Evolutionary conservation across 2,329 filamentous ascomycete species (phyloP), one percentile per base, ranked within the genome.

Genomic region (Aspergillus sp.): DNA sequence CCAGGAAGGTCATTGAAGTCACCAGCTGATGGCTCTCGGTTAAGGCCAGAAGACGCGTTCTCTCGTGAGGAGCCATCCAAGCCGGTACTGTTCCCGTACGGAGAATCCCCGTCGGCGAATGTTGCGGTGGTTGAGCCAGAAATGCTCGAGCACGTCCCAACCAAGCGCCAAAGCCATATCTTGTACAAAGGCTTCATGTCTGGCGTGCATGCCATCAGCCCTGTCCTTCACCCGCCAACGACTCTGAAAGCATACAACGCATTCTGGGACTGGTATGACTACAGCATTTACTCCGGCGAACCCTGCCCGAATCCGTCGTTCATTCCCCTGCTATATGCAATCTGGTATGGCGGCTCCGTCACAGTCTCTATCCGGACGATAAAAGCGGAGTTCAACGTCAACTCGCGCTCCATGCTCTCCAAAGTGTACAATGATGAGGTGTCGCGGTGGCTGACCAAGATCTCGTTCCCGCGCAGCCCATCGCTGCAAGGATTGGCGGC

Each of bases 341-440:
- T 68, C 19, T 67, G 64, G 64, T 68, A 66, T 39, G 60, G 63
- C n/a, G 65, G 64, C 3, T 64, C 63, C 2, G 59, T 66, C 6
- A 64, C 61, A 1, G 48, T 66, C 3, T 67, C 64, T 1, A 48
- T 59, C 3, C 55, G 58, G 31, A 57, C 55, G 5, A 60, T 64
- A 24, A 57, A 58, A 34, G 50, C 58, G 1, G 61, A 64, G 26
- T 64, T 64, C 26, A 51, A 55, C 33, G 39, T 52, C 4, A 36
- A 47, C 2, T 56, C 53, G 8, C 57, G 64, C 8, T 52, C 55
- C 12, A 37, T 48, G 4, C 40, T 67, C 12, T 63, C 58, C 3
- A 53, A 56, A 5, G 47, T 44, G 16, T 63, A 60, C 37, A 56
- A 60, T 31, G 61, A 67, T n/a, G 55, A 65, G 37, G 57, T 61